Percentiles rank a stretch among this genome's conserved stretches.
Evolutionary conservation across 768 basidiomycete genomes (phyloP).

Genomic region (Pisolithus marmoratus): DNA sequence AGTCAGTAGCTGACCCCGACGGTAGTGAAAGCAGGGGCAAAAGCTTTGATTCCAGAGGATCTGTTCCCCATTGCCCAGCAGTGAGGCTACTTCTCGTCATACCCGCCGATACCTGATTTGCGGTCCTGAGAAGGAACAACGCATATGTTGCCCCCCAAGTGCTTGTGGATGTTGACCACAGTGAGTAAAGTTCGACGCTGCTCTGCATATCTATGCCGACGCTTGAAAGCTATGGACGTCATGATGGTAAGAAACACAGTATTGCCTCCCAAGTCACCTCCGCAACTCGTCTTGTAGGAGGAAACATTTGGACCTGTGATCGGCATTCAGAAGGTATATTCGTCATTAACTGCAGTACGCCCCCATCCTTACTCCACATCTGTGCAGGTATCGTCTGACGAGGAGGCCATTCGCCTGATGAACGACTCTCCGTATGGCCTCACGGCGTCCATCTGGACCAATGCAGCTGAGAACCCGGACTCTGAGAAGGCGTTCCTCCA

Average conservation of each 20-base stretch:
- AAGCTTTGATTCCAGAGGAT: conserved; percentile 61
- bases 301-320: conserved; percentile 93
- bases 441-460: conserved; percentile 94
- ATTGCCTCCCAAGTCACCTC: not conserved
- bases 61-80: conserved; percentile 61
- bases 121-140: conserved; percentile 48
- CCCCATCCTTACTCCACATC: not conserved
- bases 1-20: not conserved
- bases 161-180: conserved; percentile 81
- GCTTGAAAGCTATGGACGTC: conserved; percentile 70
- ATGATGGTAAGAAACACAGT: conserved; percentile 59
- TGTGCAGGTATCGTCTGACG: conserved; percentile 68
- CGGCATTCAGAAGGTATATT: conserved; percentile 81
- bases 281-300: conserved; percentile 38
- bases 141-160: conserved; percentile 91
- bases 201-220: conserved; percentile 4
- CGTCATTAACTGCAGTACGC: not conserved
- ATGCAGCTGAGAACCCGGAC: conserved; percentile 49
- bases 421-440: conserved; percentile 95
- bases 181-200: conserved; percentile 39
- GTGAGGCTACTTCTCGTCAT: conserved; percentile 35
- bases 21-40: conserved; percentile 74
- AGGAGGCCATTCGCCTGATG: conserved; percentile 86
- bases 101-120: conserved; percentile 1
- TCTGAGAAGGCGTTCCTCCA: conserved; percentile 64